Evolutionary conservation across 208 protist genomes (phyloP), one percentile per base, ranked within the genome.

Genomic region (Leishmania martiniquensis): DNA sequence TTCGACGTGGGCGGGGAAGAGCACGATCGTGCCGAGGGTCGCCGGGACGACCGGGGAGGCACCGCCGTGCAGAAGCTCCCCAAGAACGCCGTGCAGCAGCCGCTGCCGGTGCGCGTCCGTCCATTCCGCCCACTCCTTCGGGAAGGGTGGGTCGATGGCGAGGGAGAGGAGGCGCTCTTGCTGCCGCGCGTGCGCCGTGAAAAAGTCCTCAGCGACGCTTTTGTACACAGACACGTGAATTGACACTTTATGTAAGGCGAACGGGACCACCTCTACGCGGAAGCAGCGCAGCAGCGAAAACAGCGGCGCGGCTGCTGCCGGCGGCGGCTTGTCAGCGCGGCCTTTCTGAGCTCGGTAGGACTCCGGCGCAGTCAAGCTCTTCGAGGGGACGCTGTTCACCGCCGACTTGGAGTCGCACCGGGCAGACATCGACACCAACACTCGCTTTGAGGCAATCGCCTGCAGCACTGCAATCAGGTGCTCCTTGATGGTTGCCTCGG

Each of bases 1-100:
- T 49, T 87, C 76, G n/a, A 83, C 75, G 62, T 91, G 87, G 0
- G 85, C 80, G 1, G 87, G 85, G 69, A 86, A 91, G 42, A 87
- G 57, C 0, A 34, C 66, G 20, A 87, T 42, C 55, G 45, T 39
- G 29, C 72, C 51, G 25, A 60, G 71, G 32, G 73, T 70, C 1
- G 71, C 55, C 17, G 85, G 85, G 37, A 79, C 69, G 15, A 72
- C 66, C 12, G 81, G 76, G 54, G 59, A 74, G 15, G 80, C 68
- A 22, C 80, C 80, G 25, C 75, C 75, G 75, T 84, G 80, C 51
- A 84, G 74, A 12, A 87, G 76, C 29, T 89, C 69, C 52, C 80
- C 69, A n/a, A 92, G 59, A 29, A 89, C 86, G 70, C 68, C 57
- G 66, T 87, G 75, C 25, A 92, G 79, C 47, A 92, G 75, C 65